Evolutionary conservation across 768 basidiomycete species (phyloP), one percentile per base, ranked within the genome.

Genomic region (Stropharia rugosoannulata): DNA sequence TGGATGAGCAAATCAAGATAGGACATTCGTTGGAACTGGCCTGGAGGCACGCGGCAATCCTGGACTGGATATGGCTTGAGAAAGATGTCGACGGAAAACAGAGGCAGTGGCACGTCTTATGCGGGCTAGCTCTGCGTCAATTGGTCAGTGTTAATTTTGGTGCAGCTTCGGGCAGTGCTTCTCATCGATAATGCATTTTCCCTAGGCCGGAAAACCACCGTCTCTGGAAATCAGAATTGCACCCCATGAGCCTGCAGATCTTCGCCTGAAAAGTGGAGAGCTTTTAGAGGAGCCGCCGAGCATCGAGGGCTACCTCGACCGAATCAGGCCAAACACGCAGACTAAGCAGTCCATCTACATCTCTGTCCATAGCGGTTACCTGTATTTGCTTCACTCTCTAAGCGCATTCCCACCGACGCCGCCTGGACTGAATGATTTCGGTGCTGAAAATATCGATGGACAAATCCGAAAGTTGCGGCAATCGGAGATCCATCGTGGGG

Each of bases 41-140:
- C 41, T 98, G 95, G 95, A 79, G 89, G 38, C 66, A 78, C 27
- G 83, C 78, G 18, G 83, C 85, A 2, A 81, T 83, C 57, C 67
- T 98, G 45, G 95, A 98, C 64, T 98, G 95, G 95, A 75, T 95
- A 25, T 88, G 88, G 80, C 76, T 86, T 37, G 79, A 85, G n/a
- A 74, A 80, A 22, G 87, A 90, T 60, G 74, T 87, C 0, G 75
- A 82, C 35, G 89, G 85, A 9, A 74, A 80, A 48, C 61, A 69
- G 18, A 77, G 94, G 44, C 76, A 79, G 22, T 94, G 90, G 89
- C 80, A 81, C 1, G 82, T 93, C 2, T 68, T 96, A 9, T 89
- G 82, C 58, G 93, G 93, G 32, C 61, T 95, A 39, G 85, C 89
- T 9, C 75, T 91, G 59, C 78, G 78, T 58, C 84, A 89, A 29